These are phyloP conservation scores for Xylariaceae sp. DNA, from an alignment of 2,329 filamentous ascomycete species.

Conservation along the genomic window DNA sequence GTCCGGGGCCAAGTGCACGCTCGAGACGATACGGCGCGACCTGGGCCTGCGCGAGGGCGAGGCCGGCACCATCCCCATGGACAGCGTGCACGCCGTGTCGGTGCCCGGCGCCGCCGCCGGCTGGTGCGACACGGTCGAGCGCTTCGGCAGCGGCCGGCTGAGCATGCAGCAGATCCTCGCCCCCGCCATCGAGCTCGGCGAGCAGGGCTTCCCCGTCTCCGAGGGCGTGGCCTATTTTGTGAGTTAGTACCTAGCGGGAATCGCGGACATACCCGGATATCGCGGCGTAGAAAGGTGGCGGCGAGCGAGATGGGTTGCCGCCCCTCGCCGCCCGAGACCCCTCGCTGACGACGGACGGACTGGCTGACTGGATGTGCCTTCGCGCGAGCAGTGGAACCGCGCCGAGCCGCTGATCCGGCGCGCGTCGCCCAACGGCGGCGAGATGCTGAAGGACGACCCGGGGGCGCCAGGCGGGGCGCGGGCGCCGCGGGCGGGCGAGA, in stretches of 20 bases:
- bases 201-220: slow-evolving; percentile 83
- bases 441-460: slow-evolving; percentile 78
- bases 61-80: slow-evolving; percentile 59
- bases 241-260: no score
- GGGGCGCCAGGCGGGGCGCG: slow-evolving; percentile 61
- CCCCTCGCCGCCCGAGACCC: no score
- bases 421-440: slow-evolving; percentile 77
- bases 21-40: slow-evolving; percentile 63
- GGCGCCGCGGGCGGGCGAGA: slow-evolving; percentile 71
- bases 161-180: slow-evolving; percentile 67
- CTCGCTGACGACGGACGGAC: no score
- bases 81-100: slow-evolving; percentile 73
- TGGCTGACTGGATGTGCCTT: neutral
- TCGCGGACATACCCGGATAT: no score
- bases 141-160: slow-evolving; percentile 82
- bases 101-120: slow-evolving; percentile 87
- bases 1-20: slow-evolving; percentile 58
- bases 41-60: slow-evolving; percentile 54
- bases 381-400: slow-evolving; percentile 65
- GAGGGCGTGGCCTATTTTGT: slow-evolving; percentile 67
- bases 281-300: no score
- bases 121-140: slow-evolving; percentile 83
- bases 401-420: slow-evolving; percentile 56
- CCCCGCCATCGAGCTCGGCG: slow-evolving; percentile 78
- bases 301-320: no score